These are phyloP conservation scores for Ambrosia trifida DNA, from an alignment of 129 eudicot species.

Conservation along the genomic window DNA sequence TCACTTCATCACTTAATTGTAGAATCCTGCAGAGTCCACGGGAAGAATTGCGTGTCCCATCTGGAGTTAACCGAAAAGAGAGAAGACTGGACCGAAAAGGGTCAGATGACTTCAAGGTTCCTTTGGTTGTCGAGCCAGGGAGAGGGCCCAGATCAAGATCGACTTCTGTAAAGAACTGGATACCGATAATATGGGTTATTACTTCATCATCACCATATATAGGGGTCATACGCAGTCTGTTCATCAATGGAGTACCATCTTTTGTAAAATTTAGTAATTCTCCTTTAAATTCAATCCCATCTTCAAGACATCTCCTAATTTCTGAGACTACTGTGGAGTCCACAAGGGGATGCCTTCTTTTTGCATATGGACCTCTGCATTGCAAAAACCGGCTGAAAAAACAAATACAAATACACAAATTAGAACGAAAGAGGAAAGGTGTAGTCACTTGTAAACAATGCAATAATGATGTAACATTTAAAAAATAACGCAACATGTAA, in stretches of 20 bases:
- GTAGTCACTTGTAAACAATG: neutral
- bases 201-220: conserved; percentile 85
- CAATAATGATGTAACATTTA: neutral
- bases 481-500: neutral
- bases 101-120: conserved; percentile 44
- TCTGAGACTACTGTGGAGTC: conserved; percentile 76
- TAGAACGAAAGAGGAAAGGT: neutral
- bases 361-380: conserved; percentile 97
- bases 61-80: conserved; percentile 41
- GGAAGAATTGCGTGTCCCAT: conserved; percentile 36
- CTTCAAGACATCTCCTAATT: conserved; percentile 80
- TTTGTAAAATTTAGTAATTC: conserved; percentile 83
- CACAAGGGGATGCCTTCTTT: conserved; percentile 90
- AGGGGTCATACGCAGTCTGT: conserved; percentile 80
- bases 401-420: conserved; percentile 16
- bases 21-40: conserved; percentile 74
- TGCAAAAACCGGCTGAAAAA: conserved; percentile 94
- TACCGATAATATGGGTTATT: conserved; percentile 79
- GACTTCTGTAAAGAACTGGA: conserved; percentile 75
- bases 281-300: conserved; percentile 87
- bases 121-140: conserved; percentile 64
- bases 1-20: conserved; percentile 84
- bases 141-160: conserved; percentile 86
- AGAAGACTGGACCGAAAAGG: conserved; percentile 58
- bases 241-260: conserved; percentile 92